These are phyloP conservation scores for Solanum hybrid DNA, from an alignment of 305 asterid species.

Conservation along the genomic window DNA sequence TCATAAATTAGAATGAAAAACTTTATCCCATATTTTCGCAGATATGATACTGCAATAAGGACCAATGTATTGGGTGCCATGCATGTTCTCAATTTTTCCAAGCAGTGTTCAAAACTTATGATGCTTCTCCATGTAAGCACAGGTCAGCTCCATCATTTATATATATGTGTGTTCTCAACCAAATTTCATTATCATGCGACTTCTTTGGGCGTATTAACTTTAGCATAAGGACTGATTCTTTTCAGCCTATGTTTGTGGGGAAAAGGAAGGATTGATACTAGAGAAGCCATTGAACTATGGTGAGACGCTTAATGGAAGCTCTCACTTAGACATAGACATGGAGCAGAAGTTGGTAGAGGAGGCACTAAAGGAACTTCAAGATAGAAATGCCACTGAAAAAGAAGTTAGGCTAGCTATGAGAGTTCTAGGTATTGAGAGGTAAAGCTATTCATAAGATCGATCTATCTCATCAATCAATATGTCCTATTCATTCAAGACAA, in stretches of 20 bases:
- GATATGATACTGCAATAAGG: conserved; percentile 54
- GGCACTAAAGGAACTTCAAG: conserved; percentile 6
- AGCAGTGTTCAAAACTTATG: conserved; percentile 34
- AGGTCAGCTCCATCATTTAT: conserved; percentile 18
- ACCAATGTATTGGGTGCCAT: conserved; percentile 41
- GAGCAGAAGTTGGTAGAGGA: neutral
- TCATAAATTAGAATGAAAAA: neutral
- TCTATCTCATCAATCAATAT: neutral
- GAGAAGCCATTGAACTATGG: neutral
- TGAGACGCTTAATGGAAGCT: neutral
- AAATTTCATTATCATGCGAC: neutral
- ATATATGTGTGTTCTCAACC: neutral
- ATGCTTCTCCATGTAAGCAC: conserved; percentile 59
- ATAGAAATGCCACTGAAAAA: neutral
- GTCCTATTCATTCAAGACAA: neutral
- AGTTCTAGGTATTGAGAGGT: neutral
- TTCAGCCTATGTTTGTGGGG: neutral
- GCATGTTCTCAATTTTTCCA: conserved; percentile 37
- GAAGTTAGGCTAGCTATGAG: neutral
- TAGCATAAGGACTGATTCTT: neutral
- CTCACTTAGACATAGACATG: neutral
- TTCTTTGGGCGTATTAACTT: neutral
- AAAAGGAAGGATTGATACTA: neutral
- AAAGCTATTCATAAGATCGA: neutral
- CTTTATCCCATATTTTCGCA: neutral